Conservation (phyloP, 306 rosid genomes). For the Vigna trinervia region DNA sequence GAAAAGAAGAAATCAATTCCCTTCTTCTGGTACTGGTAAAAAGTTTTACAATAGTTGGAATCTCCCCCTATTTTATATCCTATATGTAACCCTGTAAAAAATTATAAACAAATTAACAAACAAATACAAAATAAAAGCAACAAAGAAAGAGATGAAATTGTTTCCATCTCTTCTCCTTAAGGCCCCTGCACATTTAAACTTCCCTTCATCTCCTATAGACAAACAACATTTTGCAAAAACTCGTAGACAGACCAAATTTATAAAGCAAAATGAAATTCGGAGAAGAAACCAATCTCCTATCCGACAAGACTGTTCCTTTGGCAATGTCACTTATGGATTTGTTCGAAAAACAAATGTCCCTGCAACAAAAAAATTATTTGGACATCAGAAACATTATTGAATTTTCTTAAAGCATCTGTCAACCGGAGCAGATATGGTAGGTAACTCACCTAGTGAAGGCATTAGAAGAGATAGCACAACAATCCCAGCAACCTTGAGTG, state of each 20-base stretch:
- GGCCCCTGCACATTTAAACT: background rate
- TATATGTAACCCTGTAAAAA: background rate
- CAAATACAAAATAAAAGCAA: slow-evolving; percentile 1
- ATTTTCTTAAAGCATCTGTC: background rate
- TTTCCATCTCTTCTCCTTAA: background rate
- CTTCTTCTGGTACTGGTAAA: background rate
- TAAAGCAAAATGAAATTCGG: slow-evolving; percentile 15
- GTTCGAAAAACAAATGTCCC: slow-evolving; percentile 74
- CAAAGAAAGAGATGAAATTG: background rate
- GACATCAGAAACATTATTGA: slow-evolving; percentile 1
- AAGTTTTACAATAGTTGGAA: background rate
- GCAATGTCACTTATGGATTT: slow-evolving; percentile 30
- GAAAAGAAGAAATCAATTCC: background rate
- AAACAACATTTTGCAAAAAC: background rate
- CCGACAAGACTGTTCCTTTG: slow-evolving; percentile 14
- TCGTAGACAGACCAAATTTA: background rate
- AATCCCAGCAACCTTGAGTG: slow-evolving; percentile 74
- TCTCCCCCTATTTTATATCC: background rate
- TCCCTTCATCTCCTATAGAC: background rate
- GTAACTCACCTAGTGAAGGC: slow-evolving; percentile 79
- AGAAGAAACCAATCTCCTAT: background rate
- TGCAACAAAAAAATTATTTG: slow-evolving; percentile 46
- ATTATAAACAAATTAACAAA: slow-evolving; percentile 7
- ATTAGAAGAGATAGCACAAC: slow-evolving; percentile 63
- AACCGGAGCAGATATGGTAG: background rate